Conservation (phyloP, 495 filamentous ascomycete genomes). For the Rostrohypoxylon terebratum region DNA sequence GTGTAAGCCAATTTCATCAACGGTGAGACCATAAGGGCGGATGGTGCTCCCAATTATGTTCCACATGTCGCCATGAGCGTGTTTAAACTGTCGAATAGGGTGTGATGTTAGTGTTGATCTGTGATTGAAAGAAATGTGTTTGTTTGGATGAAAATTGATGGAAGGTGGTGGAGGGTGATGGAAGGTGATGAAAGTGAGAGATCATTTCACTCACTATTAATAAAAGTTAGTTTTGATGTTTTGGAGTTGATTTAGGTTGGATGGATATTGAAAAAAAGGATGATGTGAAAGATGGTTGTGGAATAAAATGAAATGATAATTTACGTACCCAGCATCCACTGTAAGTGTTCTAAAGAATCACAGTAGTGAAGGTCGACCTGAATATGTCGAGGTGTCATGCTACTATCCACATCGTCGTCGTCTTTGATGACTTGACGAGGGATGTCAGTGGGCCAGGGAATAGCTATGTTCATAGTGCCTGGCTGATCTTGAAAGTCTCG, state of each 20-base stretch:
- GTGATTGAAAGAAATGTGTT: background rate
- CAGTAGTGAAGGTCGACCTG: conserved; percentile 75
- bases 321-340: conserved; percentile 61
- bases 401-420: background rate
- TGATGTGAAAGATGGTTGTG: background rate
- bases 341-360: conserved; percentile 52
- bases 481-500: conserved; percentile 46
- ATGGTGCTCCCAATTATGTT: conserved; percentile 72
- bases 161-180: no score
- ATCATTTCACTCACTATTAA: background rate
- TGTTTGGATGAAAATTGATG: background rate
- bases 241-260: background rate
- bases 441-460: conserved; percentile 60
- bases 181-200: background rate
- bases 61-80: conserved; percentile 74
- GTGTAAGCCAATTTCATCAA: conserved; percentile 68
- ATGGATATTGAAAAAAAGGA: no score
- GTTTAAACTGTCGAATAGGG: conserved; percentile 57
- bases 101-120: background rate
- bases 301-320: background rate
- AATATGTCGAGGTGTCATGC: conserved; percentile 52
- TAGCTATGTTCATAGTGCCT: conserved; percentile 55
- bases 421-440: background rate
- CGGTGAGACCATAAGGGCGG: conserved; percentile 70
- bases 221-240: background rate